Conservation (phyloP, 2,329 filamentous ascomycete genomes). For the Rutstroemia sydowiana region DNA sequence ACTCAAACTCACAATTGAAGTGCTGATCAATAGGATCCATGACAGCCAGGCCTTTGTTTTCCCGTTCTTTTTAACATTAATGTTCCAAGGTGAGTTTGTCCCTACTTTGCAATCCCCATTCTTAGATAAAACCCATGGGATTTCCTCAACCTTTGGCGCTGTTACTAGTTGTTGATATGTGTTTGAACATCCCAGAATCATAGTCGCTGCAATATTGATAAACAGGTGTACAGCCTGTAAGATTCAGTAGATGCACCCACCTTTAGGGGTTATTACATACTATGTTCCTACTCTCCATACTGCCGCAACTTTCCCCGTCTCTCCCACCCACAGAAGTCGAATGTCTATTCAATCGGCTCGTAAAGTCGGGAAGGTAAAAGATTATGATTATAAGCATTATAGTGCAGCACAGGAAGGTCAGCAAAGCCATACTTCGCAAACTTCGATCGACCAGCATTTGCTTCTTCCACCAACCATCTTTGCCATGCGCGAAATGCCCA, state of each 20-base stretch:
- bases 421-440: constrained; percentile 17
- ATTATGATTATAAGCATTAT: constrained; percentile 18
- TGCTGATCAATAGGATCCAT: constrained; percentile 18
- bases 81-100: constrained; percentile 17
- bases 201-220: constrained; percentile 19
- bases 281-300: constrained; percentile 13
- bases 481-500: constrained; percentile 19
- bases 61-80: constrained; percentile 18
- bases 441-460: constrained; percentile 20
- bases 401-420: constrained; percentile 14
- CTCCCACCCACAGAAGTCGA: constrained; percentile 14
- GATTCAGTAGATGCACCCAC: too few species aligned
- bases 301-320: constrained; percentile 15
- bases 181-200: constrained; percentile 20
- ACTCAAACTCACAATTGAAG: constrained; percentile 15
- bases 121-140: constrained; percentile 16
- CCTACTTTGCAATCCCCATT: constrained; percentile 18
- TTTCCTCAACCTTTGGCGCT: constrained; percentile 13
- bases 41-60: constrained; percentile 16
- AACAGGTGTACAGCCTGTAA: constrained; percentile 16
- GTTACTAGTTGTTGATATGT: constrained; percentile 21
- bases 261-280: too few species aligned
- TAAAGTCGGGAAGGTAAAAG: constrained; percentile 14
- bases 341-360: constrained; percentile 8
- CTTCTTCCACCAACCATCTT: constrained; percentile 19